Base-by-base conservation (phyloP, 495 filamentous ascomycete genomes). In the Penicillium arizonense region DNA sequence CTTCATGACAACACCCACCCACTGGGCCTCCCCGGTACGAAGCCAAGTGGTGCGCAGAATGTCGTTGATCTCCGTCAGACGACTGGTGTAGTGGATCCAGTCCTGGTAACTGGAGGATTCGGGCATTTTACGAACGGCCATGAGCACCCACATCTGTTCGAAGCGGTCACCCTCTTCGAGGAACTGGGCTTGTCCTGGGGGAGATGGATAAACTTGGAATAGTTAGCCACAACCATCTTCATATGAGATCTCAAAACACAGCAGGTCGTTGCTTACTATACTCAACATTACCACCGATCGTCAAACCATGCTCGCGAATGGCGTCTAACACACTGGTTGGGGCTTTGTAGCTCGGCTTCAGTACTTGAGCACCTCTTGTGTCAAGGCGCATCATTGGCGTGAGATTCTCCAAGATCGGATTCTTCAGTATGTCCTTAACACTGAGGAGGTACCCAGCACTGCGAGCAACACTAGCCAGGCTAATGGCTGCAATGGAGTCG, bases 401-500 rank as follows among this genome's bases (percentile, higher is more conserved):
- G 18, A 54, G 28, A 24, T 58, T 44, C 36, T 50, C 44, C 30
- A 63, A 46, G 16, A 28, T 21, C 24, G 60, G 34, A 13, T 23
- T 37, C 36, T 13, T 41, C 20, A 63, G 42, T 11, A 52, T 41
- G 33, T 57, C 58, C 13, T 44, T 51, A 4, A 61, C 53, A 28
- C 42, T 52, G 13, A 62, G 47, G 3, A 32, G 8, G 23, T 39
- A 56, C 9, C 34, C 44, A 20, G 52, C 37, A 32, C 41, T 53
- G 18, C 48, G 36, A 33, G 48, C 30, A 32, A 52, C 28, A 37
- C 47, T 60, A 18, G 47, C 57, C 11, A 65, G 41, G 38, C 52
- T 52, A 36, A 70, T 70, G 5, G 64, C 66, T n/a, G 47, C 20
- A 23, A 70, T 65, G 1, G 66, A 70, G 45, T 68, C 66, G 12